These are phyloP conservation scores for Graphilbum fragrans DNA, from an alignment of 2,329 filamentous ascomycete species.

Conservation along the genomic window DNA sequence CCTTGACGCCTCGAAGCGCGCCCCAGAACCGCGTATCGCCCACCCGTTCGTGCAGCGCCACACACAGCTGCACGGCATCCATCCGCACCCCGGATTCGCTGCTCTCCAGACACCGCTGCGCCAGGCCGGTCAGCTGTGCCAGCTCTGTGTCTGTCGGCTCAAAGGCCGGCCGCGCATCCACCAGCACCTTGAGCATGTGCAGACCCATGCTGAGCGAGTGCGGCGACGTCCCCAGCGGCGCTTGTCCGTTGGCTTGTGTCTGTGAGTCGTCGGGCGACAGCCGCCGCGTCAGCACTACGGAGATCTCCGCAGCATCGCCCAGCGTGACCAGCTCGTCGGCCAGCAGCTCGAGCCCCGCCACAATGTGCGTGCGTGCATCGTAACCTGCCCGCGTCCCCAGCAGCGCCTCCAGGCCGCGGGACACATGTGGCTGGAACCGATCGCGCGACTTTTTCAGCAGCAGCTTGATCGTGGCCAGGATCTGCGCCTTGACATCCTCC, in stretches of 20 bases:
- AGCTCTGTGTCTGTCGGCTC: constrained; percentile 39
- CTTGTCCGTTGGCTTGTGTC: background rate
- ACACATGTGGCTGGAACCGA: constrained; percentile 55
- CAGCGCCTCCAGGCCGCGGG: constrained; percentile 54
- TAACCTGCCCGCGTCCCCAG: constrained; percentile 53
- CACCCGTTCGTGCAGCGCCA: constrained; percentile 53
- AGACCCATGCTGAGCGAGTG: constrained; percentile 50
- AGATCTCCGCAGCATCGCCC: constrained; percentile 50
- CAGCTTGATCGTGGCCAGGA: constrained; percentile 60
- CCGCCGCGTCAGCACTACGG: constrained; percentile 37
- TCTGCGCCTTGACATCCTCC: constrained; percentile 62
- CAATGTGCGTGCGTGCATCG: constrained; percentile 58
- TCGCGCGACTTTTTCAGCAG: constrained; percentile 57
- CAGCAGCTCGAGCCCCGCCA: constrained; percentile 61
- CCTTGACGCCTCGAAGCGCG: constrained; percentile 48
- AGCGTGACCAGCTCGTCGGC: constrained; percentile 59
- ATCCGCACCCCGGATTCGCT: constrained; percentile 52
- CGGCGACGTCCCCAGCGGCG: constrained; percentile 16
- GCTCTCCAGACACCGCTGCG: constrained; percentile 46
- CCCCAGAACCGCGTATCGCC: constrained; percentile 56
- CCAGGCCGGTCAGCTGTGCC: constrained; percentile 34
- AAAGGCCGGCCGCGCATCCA: constrained; percentile 35
- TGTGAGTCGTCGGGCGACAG: constrained; percentile 16
- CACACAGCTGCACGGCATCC: constrained; percentile 70
- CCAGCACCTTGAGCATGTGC: constrained; percentile 47